Evolutionary conservation across 2,329 filamentous ascomycete genomes (phyloP), one percentile per base, ranked within the genome.

Genomic region (Teratosphaeria nubilosa): DNA sequence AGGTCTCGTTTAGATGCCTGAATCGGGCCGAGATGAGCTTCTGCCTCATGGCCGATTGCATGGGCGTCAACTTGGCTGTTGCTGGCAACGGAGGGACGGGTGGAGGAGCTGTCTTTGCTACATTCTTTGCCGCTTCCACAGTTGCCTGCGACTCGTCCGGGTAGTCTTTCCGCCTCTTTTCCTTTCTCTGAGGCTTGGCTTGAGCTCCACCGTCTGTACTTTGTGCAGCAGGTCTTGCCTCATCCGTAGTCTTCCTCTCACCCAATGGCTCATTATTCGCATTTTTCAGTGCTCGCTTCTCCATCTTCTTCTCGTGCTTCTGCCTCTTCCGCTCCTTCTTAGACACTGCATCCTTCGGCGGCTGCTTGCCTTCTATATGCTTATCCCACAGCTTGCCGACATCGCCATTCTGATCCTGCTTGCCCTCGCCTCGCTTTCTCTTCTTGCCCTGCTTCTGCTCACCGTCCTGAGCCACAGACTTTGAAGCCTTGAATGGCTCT

Each of bases 21-120:
- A 99, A 99, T 59, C 94, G 91, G 1, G 94, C 91, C 10, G 91
- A 95, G 62, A 95, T 82, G 62, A 99, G 85, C 78, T 99, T 99
- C 70, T 91, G 87, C 61, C 90, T 86, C 94, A 99, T 99, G 3
- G 90, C 86, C 57, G 87, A 85, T 78, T 99, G 94, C 58, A 99
- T 85, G 3, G 94, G 91, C 0, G 94, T 99, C 68, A 99, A 83
- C 66, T 88, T 90, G 22, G 77, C 70, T 16, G 75, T 73, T 54
- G 73, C 66, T 20, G 71, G 66, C 10, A 68, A 32, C 58, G 66
- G 55, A 63, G 70, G 68, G 51, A 71, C 66, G 30, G 71, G 61
- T 45, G 69, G 64, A 31, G 66, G 55, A n/a, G 52, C 59, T 22
- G 45, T 59, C 13, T 30, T 27, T 54, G 51, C 51, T 14, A 48